Percentiles rank a stretch among this genome's conserved stretches.
These are phyloP conservation scores for Paraconiothyrium brasiliense DNA, from an alignment of 2,329 filamentous ascomycete species.

Conservation along the genomic window DNA sequence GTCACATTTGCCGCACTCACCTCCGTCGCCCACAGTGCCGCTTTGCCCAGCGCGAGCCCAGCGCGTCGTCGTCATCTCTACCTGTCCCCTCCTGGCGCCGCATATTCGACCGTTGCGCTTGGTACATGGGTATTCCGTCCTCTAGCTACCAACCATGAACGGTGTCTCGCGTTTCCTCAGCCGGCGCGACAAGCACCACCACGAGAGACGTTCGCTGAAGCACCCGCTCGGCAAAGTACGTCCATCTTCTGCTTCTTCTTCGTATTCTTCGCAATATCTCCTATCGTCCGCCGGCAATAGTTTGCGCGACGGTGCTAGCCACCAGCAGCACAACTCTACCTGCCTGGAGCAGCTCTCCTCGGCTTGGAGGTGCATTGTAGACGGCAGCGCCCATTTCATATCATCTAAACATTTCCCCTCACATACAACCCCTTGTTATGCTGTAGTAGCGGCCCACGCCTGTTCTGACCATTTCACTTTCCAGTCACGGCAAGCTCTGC, in stretches of 20 bases:
- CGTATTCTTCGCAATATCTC: conserved; percentile 25
- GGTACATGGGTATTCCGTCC: conserved; percentile 26
- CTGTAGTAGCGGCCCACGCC: conserved; percentile 23
- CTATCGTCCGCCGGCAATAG: conserved; percentile 24
- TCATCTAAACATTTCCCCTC: conserved; percentile 28
- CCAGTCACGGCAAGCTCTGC: conserved; percentile 36
- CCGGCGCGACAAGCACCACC: conserved; percentile 68
- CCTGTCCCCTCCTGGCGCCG: conserved; percentile 24
- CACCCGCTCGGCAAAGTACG: conserved; percentile 46
- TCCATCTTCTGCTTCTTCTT: conserved; percentile 28
- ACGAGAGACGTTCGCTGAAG: conserved; percentile 49
- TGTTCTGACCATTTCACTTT: conserved; percentile 38
- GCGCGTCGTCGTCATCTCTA: conserved; percentile 21
- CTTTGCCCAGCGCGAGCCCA: conserved; percentile 18
- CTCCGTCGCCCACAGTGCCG: conserved; percentile 16
- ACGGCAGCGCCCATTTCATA: conserved; percentile 32
- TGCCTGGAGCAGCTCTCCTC: conserved; percentile 35
- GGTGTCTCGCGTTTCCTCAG: conserved; percentile 73
- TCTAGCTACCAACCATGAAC: conserved; percentile 49
- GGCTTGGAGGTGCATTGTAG: conserved; percentile 24
- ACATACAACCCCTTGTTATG: conserved; percentile 20
- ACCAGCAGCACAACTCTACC: conserved; percentile 24
- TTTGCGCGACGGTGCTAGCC: conserved; percentile 14
- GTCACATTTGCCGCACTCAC: conserved; percentile 2
- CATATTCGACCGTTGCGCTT: conserved; percentile 15